Percentiles rank a stretch among this genome's conserved stretches.
These are phyloP conservation scores for Crithidia bombi DNA, from an alignment of 208 protist species.

Conservation along the genomic window DNA sequence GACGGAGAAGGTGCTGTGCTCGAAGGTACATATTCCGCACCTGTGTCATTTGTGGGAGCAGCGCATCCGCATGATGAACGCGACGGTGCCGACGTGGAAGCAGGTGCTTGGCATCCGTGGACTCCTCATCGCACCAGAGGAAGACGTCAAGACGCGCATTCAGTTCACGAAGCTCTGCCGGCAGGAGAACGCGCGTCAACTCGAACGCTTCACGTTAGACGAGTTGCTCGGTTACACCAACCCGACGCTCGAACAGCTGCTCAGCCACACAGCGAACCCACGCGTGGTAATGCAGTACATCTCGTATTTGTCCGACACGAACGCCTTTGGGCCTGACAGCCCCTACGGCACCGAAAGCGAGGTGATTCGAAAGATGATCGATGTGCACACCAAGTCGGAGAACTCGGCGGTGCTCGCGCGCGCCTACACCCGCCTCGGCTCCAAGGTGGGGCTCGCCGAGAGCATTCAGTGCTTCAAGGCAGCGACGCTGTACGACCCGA, in stretches of 20 bases:
- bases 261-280: conserved; percentile 68
- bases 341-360: conserved; percentile 76
- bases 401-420: conserved; percentile 67
- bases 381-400: conserved; percentile 78
- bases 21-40: conserved; percentile 76
- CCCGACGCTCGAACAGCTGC: conserved; percentile 78
- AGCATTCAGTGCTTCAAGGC: conserved; percentile 80
- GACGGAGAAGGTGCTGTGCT: conserved; percentile 55
- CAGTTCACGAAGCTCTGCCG: conserved; percentile 97
- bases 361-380: conserved; percentile 84
- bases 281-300: conserved; percentile 90
- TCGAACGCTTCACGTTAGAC: conserved; percentile 80
- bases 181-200: conserved; percentile 68
- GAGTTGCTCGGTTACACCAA: conserved; percentile 69
- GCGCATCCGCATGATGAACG: conserved; percentile 91
- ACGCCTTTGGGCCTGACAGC: conserved; percentile 55
- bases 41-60: conserved; percentile 90
- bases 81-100: conserved; percentile 96
- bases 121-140: conserved; percentile 90
- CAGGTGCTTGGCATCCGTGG: conserved; percentile 94
- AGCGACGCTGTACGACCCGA: conserved; percentile 78
- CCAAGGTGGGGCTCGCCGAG: conserved; percentile 57
- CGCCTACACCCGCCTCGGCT: conserved; percentile 79
- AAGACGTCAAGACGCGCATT: conserved; percentile 96
- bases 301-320: conserved; percentile 70